A percentile compares a stretch with the other conserved stretches of the same genome.
Conservation (phyloP, 805 yeast species). For the Isabelozyma gotoi region DNA sequence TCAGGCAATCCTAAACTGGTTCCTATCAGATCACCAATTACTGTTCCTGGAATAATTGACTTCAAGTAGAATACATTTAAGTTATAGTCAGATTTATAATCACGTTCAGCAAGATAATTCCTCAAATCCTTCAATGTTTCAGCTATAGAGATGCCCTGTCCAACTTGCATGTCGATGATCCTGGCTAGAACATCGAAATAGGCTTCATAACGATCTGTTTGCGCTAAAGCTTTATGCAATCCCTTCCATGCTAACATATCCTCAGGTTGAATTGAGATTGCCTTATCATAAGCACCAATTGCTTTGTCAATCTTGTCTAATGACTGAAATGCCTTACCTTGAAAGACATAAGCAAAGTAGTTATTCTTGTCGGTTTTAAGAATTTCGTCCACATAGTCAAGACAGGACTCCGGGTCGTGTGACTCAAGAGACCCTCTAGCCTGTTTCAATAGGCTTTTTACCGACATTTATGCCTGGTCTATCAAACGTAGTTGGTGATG, state of each 20-base stretch:
- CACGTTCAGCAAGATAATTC: constrained; percentile 40
- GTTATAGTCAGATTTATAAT: constrained; percentile 23
- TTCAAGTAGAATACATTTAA: constrained; percentile 50
- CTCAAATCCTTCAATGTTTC: constrained; percentile 51
- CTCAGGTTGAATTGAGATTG: constrained; percentile 49
- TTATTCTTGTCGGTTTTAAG: constrained; percentile 54
- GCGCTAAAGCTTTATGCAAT: constrained; percentile 46
- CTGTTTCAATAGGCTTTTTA: constrained; percentile 24
- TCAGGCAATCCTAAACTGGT: constrained; percentile 42
- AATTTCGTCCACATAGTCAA: constrained; percentile 55
- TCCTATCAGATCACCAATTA: constrained; percentile 53
- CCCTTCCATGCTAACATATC: constrained; percentile 83
- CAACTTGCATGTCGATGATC: constrained; percentile 40
- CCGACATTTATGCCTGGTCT: background rate
- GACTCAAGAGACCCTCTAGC: constrained; percentile 50
- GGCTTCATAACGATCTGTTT: constrained; percentile 32
- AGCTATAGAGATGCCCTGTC: constrained; percentile 44
- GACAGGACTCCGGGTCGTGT: constrained; percentile 62
- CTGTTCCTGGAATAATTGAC: constrained; percentile 55
- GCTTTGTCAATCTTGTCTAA: constrained; percentile 41
- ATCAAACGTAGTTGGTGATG: background rate
- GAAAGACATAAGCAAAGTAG: constrained; percentile 67
- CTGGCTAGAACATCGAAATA: constrained; percentile 51
- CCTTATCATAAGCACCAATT: constrained; percentile 42
- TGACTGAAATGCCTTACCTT: constrained; percentile 66